phyloP scores from a whole-genome alignment of 2,329 filamentous ascomycete genomes.

The Colletotrichum tofieldiae region DNA sequence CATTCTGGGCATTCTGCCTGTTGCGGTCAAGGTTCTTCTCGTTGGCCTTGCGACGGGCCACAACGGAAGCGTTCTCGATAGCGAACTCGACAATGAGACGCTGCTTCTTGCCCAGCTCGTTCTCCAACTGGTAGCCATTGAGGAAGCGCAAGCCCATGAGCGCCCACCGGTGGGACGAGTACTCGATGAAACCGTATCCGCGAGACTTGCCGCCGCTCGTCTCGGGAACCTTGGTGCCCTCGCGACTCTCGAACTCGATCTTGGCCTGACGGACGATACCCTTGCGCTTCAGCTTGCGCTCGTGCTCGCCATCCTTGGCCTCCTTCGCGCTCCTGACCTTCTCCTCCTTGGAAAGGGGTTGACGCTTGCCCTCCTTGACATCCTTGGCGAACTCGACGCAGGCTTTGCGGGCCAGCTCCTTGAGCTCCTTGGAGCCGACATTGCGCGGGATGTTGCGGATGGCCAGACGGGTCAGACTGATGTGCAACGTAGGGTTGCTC shows the following conservation, averaged over 20 bases:
- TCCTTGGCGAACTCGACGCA: constrained; percentile 95
- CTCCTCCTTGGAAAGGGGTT: constrained; percentile 92
- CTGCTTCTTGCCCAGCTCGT: constrained; percentile 83
- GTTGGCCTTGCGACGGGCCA: constrained; percentile 75
- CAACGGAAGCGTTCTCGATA: constrained; percentile 97
- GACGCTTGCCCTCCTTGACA: constrained; percentile 82
- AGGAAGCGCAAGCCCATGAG: constrained; percentile 96
- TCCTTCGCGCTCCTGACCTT: constrained; percentile 83
- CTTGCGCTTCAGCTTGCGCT: constrained; percentile 86
- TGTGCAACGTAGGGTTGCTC: constrained; percentile 88
- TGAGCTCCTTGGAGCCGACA: constrained; percentile 88
- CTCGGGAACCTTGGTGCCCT: constrained; percentile 88
- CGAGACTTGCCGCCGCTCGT: constrained; percentile 84
- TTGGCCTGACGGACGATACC: constrained; percentile 93
- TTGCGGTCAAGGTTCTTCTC: constrained; percentile 51
- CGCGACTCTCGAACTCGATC: constrained; percentile 90
- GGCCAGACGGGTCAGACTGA: constrained; percentile 91
- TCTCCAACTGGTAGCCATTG: constrained; percentile 80
- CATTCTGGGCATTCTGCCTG: constrained; percentile 45
- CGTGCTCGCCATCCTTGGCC: constrained; percentile 84
- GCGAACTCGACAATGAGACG: constrained; percentile 96
- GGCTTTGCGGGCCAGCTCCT: constrained; percentile 91
- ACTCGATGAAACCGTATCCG: constrained; percentile 98
- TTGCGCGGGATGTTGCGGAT: constrained; percentile 91
- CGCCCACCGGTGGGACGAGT: constrained; percentile 92